phyloP scores from a whole-genome alignment of 2,329 filamentous ascomycete species.

The Alternaria brassicae region DNA sequence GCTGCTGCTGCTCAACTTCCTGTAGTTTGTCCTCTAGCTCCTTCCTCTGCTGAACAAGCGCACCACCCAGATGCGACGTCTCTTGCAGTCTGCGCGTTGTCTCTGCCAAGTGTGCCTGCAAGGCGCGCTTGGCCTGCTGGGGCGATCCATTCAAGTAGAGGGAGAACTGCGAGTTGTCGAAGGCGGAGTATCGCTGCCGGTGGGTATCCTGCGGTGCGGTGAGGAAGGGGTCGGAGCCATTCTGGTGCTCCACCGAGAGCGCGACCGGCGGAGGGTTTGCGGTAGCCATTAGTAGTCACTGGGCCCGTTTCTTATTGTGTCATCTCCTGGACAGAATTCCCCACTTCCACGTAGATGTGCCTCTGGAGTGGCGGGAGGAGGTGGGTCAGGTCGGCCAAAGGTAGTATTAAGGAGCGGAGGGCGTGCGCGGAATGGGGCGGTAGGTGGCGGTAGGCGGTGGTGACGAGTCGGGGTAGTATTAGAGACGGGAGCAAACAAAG shows the following conservation, averaged over 20 bases:
- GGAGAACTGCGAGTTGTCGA: constrained; percentile 81
- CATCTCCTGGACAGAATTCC: constrained; percentile 34
- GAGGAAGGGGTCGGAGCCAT: constrained; percentile 56
- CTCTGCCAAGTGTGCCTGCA: constrained; percentile 91
- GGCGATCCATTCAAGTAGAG: constrained; percentile 80
- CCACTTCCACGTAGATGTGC: constrained; percentile 1
- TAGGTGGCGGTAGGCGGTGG: constrained; percentile 1
- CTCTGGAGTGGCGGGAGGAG: constrained; percentile 2
- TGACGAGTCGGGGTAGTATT: constrained; percentile 4
- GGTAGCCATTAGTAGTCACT: constrained; percentile 50
- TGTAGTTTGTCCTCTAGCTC: constrained; percentile 81
- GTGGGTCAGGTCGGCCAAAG: constrained; percentile 2
- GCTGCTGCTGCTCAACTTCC: constrained; percentile 79
- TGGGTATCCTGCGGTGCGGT: constrained; percentile 48
- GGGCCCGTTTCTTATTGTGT: constrained; percentile 28
- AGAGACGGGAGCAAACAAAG: constrained; percentile 20
- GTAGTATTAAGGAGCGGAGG: constrained; percentile 9
- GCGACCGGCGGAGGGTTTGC: constrained; percentile 53
- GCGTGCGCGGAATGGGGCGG: constrained; percentile 5
- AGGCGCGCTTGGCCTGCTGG: constrained; percentile 82
- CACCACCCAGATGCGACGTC: constrained; percentile 85
- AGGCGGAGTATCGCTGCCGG: constrained; percentile 77
- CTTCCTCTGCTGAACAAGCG: constrained; percentile 84
- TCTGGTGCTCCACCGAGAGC: constrained; percentile 49
- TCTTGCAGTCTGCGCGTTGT: constrained; percentile 92